Evolutionary conservation across 768 basidiomycete species (phyloP), one percentile per base, ranked within the genome.

Genomic region (Pleurotus citrinopileatus): DNA sequence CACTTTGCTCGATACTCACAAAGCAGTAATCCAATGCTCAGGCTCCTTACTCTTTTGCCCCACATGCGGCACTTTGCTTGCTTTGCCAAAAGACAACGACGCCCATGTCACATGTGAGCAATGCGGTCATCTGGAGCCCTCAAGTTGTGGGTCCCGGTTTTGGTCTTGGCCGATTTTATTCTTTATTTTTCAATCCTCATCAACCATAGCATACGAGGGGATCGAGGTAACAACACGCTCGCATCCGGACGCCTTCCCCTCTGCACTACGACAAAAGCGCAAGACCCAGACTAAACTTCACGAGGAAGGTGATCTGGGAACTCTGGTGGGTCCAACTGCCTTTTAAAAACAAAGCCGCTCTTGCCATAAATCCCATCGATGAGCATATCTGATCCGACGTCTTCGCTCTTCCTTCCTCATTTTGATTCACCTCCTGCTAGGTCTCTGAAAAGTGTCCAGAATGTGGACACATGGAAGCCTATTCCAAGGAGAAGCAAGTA

Each of bases 31-130:
- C n/a, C n/a, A 42, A 32, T 51, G 17, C 19, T 10, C 62, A 89
- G 97, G 96, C 50, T 95, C 94, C 1, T 76, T 98, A 22, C 75
- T 98, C 36, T 98, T 99, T 72, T 99, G 97, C 71, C 92, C 93
- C 1, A 77, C 84, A 55, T 99, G 97, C 60, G 94, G 94, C 12
- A 96, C 92, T 1, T 75, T 99, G 32, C 84, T 98, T 12, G 82
- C 86, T 58, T 71, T 94, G 19, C 97, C 97, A 0, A 73, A 74
- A 61, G 87, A 86, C 42, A 84, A 86, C 40, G 86, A 92, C 60
- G 75, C 78, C 43, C 73, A 73, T n/a, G 87, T 98, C 26, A 73
- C 68, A 3, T 99, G 97, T 71, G 91, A 92, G 65, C 92, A 94
- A 64, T 99, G 96, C 67, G 82, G 79, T 2, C 84, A 90, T 60